Percentiles rank a stretch among this genome's conserved stretches.
phyloP scores from a whole-genome alignment of 306 rosid species.

The Sindora glabra region DNA sequence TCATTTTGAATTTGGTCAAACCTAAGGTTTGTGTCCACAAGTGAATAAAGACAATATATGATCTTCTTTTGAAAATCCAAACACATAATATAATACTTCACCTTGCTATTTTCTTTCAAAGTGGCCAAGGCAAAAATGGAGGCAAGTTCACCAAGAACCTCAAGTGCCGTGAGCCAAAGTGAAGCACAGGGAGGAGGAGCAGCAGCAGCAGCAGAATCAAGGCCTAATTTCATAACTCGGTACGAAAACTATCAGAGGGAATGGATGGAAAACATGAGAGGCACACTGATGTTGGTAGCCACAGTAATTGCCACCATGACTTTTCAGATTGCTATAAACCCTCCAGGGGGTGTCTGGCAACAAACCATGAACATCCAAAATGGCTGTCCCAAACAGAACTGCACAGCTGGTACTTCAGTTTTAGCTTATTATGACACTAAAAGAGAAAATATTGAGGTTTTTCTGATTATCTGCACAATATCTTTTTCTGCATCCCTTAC shows the following conservation, averaged over 20 bases:
- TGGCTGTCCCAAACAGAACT: background rate
- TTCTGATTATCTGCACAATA: slow-evolving; percentile 6
- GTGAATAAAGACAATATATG: no score
- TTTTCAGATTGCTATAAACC: background rate
- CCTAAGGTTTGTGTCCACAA: no score
- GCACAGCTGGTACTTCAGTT: slow-evolving; percentile 18
- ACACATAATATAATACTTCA: no score
- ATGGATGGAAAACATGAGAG: background rate
- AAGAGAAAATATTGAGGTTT: background rate
- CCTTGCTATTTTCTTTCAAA: background rate
- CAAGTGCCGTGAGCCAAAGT: background rate
- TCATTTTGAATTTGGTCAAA: no score
- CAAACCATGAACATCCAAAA: background rate
- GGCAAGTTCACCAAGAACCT: background rate
- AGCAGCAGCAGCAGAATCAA: background rate
- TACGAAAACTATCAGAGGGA: background rate
- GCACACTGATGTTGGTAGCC: background rate
- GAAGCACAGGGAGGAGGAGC: no score
- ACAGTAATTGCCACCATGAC: background rate
- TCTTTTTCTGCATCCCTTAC: slow-evolving; percentile 19
- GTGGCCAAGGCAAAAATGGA: background rate
- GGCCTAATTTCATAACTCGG: background rate
- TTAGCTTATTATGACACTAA: background rate
- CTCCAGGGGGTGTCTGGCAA: slow-evolving; percentile 25
- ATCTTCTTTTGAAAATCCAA: no score